Conservation (phyloP, 257 asterid genomes). For the Lantana camara region DNA sequence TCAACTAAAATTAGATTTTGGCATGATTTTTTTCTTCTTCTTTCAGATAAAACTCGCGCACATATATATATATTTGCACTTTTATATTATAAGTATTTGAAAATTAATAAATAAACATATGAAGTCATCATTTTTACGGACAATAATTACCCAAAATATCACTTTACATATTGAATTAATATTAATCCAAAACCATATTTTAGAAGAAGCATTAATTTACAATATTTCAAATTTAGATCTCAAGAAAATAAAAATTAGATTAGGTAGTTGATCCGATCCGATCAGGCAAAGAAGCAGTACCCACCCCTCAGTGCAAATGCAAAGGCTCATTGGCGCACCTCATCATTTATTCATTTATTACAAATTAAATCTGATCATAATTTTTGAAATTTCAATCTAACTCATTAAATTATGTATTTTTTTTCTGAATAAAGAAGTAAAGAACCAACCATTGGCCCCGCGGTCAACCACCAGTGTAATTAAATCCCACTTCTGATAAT, state of each 20-base stretch:
- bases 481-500: not conserved
- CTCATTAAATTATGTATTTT: not conserved
- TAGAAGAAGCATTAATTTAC: not conserved
- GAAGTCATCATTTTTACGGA: too few relatives aligned
- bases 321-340: not conserved
- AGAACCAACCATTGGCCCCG: conserved; percentile 18
- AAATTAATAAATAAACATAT: too few relatives aligned
- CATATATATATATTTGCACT: too few relatives aligned
- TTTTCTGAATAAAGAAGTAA: not conserved
- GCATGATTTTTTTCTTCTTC: too few relatives aligned
- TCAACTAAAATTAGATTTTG: too few relatives aligned
- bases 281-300: not conserved
- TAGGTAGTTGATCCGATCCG: not conserved
- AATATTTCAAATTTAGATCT: conserved; percentile 18
- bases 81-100: too few relatives aligned
- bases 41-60: too few relatives aligned
- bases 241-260: not conserved
- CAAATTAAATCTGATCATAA: not conserved
- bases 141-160: too few relatives aligned
- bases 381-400: conserved; percentile 3
- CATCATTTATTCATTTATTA: not conserved
- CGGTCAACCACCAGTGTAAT: not conserved
- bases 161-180: not conserved
- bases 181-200: not conserved
- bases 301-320: not conserved